Conservation (phyloP, 345 rosid species). For the Melaleuca quinquenervia region DNA sequence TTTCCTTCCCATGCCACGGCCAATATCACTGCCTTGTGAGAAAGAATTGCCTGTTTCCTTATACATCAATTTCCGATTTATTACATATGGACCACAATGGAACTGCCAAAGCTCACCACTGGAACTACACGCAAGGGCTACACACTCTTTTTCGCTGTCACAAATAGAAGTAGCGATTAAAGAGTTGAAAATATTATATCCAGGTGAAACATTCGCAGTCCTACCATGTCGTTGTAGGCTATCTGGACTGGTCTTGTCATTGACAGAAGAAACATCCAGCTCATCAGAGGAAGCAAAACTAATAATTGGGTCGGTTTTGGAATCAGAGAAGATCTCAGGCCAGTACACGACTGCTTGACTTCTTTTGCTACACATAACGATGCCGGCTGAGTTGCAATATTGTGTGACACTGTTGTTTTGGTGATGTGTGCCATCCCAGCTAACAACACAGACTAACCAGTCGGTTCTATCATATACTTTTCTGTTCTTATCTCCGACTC, state of each 20-base stretch:
- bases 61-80: slow-evolving; percentile 24
- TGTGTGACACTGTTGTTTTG: slow-evolving; percentile 21
- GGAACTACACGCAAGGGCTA: slow-evolving; percentile 62
- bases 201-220: slow-evolving; percentile 22
- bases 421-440: slow-evolving; percentile 39
- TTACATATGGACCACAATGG: slow-evolving; percentile 41
- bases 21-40: slow-evolving; percentile 23
- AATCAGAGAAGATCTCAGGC: slow-evolving; percentile 52
- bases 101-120: slow-evolving; percentile 74
- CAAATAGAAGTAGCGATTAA: slow-evolving; percentile 46
- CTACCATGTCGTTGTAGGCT: slow-evolving; percentile 19
- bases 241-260: slow-evolving; percentile 17
- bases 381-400: slow-evolving; percentile 30
- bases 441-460: slow-evolving; percentile 64
- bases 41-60: slow-evolving; percentile 18
- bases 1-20: slow-evolving; percentile 23
- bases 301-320: slow-evolving; percentile 27
- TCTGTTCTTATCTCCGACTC: slow-evolving; percentile 13
- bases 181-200: slow-evolving; percentile 40
- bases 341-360: slow-evolving; percentile 57
- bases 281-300: slow-evolving; percentile 32
- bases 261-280: slow-evolving; percentile 21
- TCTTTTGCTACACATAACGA: slow-evolving; percentile 54
- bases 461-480: slow-evolving; percentile 14
- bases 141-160: slow-evolving; percentile 24